These are phyloP conservation scores for Leptographium galeiforme DNA, from an alignment of 2,329 filamentous ascomycete genomes.

Conservation along the genomic window DNA sequence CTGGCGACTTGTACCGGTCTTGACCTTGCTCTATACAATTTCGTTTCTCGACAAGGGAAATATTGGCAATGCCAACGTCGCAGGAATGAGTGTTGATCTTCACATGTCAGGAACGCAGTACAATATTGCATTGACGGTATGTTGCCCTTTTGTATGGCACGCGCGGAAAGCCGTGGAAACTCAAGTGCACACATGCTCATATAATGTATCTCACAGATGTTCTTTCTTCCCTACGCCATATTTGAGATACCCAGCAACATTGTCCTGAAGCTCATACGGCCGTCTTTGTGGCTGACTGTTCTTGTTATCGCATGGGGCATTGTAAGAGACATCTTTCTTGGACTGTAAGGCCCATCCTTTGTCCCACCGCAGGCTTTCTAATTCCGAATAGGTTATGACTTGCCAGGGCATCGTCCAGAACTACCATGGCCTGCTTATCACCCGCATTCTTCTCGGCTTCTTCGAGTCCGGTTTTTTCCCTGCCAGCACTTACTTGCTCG, in stretches of 20 bases:
- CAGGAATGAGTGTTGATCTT: slow-evolving; percentile 37
- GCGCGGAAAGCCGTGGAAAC: slow-evolving; percentile 23
- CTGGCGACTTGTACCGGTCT: not conserved
- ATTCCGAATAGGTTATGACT: slow-evolving; percentile 25
- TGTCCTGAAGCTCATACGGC: slow-evolving; percentile 59
- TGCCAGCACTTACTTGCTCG: slow-evolving; percentile 23
- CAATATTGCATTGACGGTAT: slow-evolving; percentile 33
- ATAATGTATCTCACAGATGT: slow-evolving; percentile 28
- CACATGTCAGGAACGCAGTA: slow-evolving; percentile 53
- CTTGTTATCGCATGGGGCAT: slow-evolving; percentile 55
- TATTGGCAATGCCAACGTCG: slow-evolving; percentile 50
- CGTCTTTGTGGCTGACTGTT: slow-evolving; percentile 58
- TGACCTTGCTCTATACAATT: not conserved
- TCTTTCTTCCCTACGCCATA: slow-evolving; percentile 65
- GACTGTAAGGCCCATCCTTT: too few species aligned
- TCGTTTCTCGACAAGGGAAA: not conserved
- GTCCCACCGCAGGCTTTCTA: not conserved
- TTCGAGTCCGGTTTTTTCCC: slow-evolving; percentile 54
- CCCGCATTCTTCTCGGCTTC: slow-evolving; percentile 47
- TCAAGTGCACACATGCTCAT: not conserved
- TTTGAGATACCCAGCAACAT: slow-evolving; percentile 67
- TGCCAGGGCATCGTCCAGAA: slow-evolving; percentile 37
- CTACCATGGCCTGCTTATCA: slow-evolving; percentile 30
- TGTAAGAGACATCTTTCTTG: too few species aligned
- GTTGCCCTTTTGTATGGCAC: slow-evolving; percentile 19